Percentiles rank a stretch among this genome's conserved stretches.
Evolutionary conservation across 2,329 filamentous ascomycete genomes (phyloP).

Genomic region (Chaetothyriales sp.): DNA sequence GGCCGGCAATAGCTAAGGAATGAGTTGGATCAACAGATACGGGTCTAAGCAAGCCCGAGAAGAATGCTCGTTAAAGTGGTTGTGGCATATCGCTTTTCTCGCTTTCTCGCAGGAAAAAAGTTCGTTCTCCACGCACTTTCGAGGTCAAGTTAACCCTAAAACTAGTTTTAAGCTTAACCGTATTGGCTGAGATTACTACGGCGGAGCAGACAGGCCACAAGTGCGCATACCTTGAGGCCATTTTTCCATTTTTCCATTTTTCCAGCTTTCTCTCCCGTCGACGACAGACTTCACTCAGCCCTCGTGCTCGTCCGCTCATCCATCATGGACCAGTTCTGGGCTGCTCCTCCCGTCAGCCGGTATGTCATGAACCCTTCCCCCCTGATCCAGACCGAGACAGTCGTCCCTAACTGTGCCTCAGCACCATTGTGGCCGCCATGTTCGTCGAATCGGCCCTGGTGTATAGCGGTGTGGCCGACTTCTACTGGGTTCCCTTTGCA

Average conservation of each 20-base stretch:
- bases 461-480: conserved; percentile 41
- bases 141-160: not conserved
- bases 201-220: not conserved
- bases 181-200: not conserved
- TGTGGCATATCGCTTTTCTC: not conserved
- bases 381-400: conserved; percentile 2
- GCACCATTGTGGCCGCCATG: conserved; percentile 52
- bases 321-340: conserved; percentile 48
- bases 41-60: not conserved
- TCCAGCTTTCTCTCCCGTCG: no score
- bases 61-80: not conserved
- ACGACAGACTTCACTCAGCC: not conserved
- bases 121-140: not conserved
- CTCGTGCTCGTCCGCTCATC: not conserved
- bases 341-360: conserved; percentile 51
- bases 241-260: not conserved
- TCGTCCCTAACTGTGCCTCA: conserved; percentile 36
- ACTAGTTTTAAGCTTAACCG: no score
- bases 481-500: conserved; percentile 32
- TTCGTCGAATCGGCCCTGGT: conserved; percentile 48
- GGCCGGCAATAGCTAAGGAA: not conserved
- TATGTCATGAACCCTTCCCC: conserved; percentile 28
- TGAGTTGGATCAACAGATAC: not conserved
- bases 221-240: not conserved
- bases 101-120: not conserved